Evolutionary conservation across 257 asterid genomes (phyloP).

Genomic region (Avicennia marina): DNA sequence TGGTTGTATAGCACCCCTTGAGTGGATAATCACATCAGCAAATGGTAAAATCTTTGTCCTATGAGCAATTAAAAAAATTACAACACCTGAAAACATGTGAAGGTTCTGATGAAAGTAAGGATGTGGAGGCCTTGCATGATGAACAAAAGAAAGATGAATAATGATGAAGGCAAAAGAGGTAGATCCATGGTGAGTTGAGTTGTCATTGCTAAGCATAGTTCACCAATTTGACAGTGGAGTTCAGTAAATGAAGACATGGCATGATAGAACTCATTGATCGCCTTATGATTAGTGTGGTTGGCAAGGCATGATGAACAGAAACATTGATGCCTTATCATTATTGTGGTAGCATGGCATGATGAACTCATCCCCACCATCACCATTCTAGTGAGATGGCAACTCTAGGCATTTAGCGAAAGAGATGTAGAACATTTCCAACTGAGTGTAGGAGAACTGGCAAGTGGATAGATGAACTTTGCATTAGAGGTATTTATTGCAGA

Average conservation of each 20-base stretch:
- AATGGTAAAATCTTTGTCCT: constrained; percentile 37
- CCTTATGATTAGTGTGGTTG: constrained; percentile 58
- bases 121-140: constrained; percentile 79
- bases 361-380: constrained; percentile 41
- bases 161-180: constrained; percentile 50
- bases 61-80: constrained; percentile 38
- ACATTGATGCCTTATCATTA: constrained; percentile 32
- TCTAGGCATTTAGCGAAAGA: constrained; percentile 49
- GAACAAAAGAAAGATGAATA: constrained; percentile 62
- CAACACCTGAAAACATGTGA: constrained; percentile 88
- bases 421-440: constrained; percentile 63
- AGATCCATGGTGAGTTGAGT: constrained; percentile 50
- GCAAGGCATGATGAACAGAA: constrained; percentile 71
- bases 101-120: constrained; percentile 77
- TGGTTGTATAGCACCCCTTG: constrained; percentile 13
- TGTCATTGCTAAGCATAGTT: constrained; percentile 75
- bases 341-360: constrained; percentile 35
- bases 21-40: constrained; percentile 23
- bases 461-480: constrained; percentile 65
- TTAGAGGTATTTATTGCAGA: constrained; percentile 57
- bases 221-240: constrained; percentile 77
- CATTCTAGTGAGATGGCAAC: constrained; percentile 59
- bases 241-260: constrained; percentile 76
- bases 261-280: constrained; percentile 65
- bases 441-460: constrained; percentile 65